Evolutionary conservation across 148 eudicot species (phyloP), one percentile per base, ranked within the genome.

Genomic region (Tetragonia tetragonoides): DNA sequence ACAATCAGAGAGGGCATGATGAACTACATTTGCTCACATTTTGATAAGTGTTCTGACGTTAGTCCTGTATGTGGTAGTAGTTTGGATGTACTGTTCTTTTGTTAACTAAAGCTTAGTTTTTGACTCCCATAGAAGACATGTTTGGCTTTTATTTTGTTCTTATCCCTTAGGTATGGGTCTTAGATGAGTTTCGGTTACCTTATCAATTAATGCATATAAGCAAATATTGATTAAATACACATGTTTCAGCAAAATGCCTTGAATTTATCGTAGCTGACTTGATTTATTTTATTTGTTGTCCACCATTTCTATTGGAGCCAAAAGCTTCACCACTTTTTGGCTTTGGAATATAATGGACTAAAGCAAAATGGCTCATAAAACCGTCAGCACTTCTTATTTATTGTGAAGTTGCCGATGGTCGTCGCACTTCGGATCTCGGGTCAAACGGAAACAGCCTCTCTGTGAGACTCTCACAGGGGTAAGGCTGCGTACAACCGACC

Each of bases 41-140:
- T 8, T n/a, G 37, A 12, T 74, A 38, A 5, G 28, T 68, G 53
- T 23, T 44, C 21, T 42, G 54, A 68, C 17, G 23, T 66, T 34
- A 40, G 70, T n/a, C 49, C 72, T 7, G 54, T 68, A n/a, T 20
- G 54, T 70, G 73, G 34, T n/a, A n/a, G 56, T 47, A 70, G 34
- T 54, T 18, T 46, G 64, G 64, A 60, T 60, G 9, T 60, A 6
- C 28, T 60, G 24, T 60, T 60, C 8, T 3, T 5, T 60, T 20
- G n/a, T 60, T 60, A 7, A 21, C 28, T 60, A 4, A 60, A 60
- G 17, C 5, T 59, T 59, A 60, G 21, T 7, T 7, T n/a, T 21
- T 4, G 28, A 60, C n/a, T 60, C 64, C n/a, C 64, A 60, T 60
- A 3, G n/a, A 56, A 53, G 4, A 20, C 28, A 7, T n/a, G 10